Base-by-base conservation (phyloP, 1,139 yeast species). In the Geotrichum klebahnii region DNA sequence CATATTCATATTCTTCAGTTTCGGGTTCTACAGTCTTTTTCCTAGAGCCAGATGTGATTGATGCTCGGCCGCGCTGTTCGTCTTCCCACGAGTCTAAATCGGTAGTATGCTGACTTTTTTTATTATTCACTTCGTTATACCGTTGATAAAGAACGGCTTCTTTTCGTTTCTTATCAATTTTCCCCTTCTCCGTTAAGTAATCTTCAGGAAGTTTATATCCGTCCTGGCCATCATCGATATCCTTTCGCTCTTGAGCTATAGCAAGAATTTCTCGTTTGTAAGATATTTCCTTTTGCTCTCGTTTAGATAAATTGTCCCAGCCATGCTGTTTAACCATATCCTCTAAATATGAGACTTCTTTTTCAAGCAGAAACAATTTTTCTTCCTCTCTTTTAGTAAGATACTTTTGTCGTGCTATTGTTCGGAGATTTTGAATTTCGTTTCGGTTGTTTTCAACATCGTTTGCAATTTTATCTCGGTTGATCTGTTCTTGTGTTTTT, bases 1-100 rank as follows among this genome's bases (percentile, higher is more conserved):
- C 96, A 65, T 78, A 89, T 24, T 87, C 95, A 61, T 84, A 86
- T 33, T 81, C 71, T 5, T 76, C 72, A 16, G 73, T 74, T 0
- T 55, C 54, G 3, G 40, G 38, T 10, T 49, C 44, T n/a, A 26
- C 33, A 14, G 31, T 44, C 71, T n/a, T 55, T 52, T 46, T 28
- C 40, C 47, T 38, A 9, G 34, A 20, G 14, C 46, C 39, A 14
- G 45, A 44, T 4, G 44, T 36, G 9, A 48, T 48, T 16, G 52
- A 67, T 0, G 84, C 83, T 54, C 76, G 75, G n/a, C 70, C 62
- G 17, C 77, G 66, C 61, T 84, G 90, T 24, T 80, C 81, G 2
- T 66, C 60, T 60, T 83, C 92, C 94, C 94, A 85, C 48, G 73
- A 75, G 44, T 74, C 75, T 43, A 71, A 75, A 58, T 72, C 75